Base-by-base conservation (phyloP, 140 eudicot genomes). In the Cichorium intybus region DNA sequence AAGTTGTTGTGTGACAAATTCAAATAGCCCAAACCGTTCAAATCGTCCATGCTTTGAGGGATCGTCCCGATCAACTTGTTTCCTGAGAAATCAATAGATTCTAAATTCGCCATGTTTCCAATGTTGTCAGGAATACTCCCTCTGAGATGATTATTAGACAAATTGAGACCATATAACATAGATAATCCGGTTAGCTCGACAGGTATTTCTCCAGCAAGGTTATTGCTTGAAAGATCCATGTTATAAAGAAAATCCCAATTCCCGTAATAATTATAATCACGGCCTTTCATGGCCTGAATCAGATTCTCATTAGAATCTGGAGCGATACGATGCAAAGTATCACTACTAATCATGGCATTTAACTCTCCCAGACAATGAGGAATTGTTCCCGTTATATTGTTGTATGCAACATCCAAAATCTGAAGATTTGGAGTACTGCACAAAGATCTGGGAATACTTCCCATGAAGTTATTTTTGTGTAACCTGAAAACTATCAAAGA, bases 171-270 rank as follows among this genome's bases (percentile, higher is more conserved):
- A 11, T 22, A 9, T 24, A 81, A 55, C 2, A 53, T 67, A 6
- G 15, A 24, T 6, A 81, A 65, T 5, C 16, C n/a, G 10, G 67
- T 59, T 4, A 75, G 18, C 43, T 65, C 68, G 10, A 41, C 56
- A 7, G 85, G 81, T 10, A 81, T 68, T 1, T 23, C 10, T 28
- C 86, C 86, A 0, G 16, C 43, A 9, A 76, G 23, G 7, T 68
- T 37, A 24, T 81, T 72, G 24, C 45, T 34, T 7, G 86, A 80
- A 27, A 80, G 77, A 35, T 71, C 79, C 28, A 80, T 65, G 34
- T 23, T 23, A 8, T 26, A 33, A 0, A 75, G 46, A 0, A 28
- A 29, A n/a, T 15, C 23, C 41, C 67, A 17, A 6, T 12, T 53
- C 0, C 0, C n/a, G 0, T 17, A n/a, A 20, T 22, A 49, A 5